These are phyloP conservation scores for Fusarium vanettenii DNA, from an alignment of 2,329 filamentous ascomycete genomes.

Conservation along the genomic window DNA sequence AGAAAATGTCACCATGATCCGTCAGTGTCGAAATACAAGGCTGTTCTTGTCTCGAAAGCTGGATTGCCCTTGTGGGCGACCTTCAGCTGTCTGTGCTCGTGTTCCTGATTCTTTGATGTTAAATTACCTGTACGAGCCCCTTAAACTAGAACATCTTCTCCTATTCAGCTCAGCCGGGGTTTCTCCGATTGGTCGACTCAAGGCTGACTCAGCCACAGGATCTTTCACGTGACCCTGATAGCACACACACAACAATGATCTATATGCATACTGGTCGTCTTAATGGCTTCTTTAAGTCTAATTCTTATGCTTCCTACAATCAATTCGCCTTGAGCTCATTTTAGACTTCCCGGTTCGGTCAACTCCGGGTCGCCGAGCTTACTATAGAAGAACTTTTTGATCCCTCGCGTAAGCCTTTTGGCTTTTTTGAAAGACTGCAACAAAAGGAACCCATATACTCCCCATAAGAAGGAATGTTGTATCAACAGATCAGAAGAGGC, in stretches of 20 bases:
- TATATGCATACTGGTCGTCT: not conserved
- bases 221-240: not conserved
- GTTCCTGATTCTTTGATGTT: not conserved
- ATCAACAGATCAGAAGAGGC: not conserved
- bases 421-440: not conserved
- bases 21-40: not conserved
- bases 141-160: not conserved
- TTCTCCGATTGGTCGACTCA: not conserved
- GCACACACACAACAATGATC: too few relatives aligned
- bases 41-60: not conserved
- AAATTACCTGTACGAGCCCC: not conserved
- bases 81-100: not conserved
- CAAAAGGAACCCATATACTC: not conserved
- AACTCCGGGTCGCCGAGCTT: too few relatives aligned
- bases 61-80: not conserved
- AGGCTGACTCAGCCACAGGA: fast-evolving
- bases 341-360: too few relatives aligned
- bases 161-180: not conserved
- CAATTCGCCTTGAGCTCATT: not conserved
- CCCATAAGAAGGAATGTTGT: not conserved
- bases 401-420: too few relatives aligned
- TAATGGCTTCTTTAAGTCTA: not conserved
- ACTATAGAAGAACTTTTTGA: too few relatives aligned
- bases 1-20: not conserved
- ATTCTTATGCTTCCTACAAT: not conserved